Evolutionary conservation across 352 stramenopile species (phyloP), one percentile per base, ranked within the genome.

Genomic region (Globisporangium alternatum): DNA sequence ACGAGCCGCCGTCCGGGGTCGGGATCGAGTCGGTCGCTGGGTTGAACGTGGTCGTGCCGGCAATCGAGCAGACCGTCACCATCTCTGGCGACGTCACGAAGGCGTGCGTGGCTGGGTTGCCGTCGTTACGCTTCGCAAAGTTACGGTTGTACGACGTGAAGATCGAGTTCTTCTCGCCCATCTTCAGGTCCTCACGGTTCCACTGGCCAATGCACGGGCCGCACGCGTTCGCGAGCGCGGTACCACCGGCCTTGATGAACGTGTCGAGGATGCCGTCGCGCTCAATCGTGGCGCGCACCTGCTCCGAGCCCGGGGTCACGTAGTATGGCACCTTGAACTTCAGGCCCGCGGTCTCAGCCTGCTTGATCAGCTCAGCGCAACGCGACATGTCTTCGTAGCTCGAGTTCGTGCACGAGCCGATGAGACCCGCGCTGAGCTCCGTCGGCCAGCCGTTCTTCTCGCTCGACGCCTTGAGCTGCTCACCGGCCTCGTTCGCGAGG

Each of bases 61-160:
- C 90, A 71, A 98, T 90, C 57, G 92, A 67, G 71, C 86, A 93
- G 53, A 95, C 91, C 12, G 92, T 97, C 64, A 97, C 91, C 53
- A 98, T 67, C 66, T 98, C 92, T 5, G 92, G 91, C 51, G 91
- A 97, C 47, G 91, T 95, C 68, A 98, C 91, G 74, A 98, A 98
- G 30, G 89, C 90, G 76, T 97, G 91, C 33, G 92, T 98, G 70
- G 85, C 82, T 48, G 90, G 90, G 85, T 98, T 98, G 48, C 91
- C 92, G 66, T 98, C 92, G 80, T 96, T 95, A 78, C 92, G 89
- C 88, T 97, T 97, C 64, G 90, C 90, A 53, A 98, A 98, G 85
- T 98, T 98, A 73, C 92, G 80, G 89, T 98, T 98, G 81, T 97
- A 98, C 60, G 92, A 98, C 56, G 90, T 97, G 69, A 98, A 90